These are phyloP conservation scores for Suhomyces panamericanus DNA, from an alignment of 1,139 yeast species.

Conservation along the genomic window DNA sequence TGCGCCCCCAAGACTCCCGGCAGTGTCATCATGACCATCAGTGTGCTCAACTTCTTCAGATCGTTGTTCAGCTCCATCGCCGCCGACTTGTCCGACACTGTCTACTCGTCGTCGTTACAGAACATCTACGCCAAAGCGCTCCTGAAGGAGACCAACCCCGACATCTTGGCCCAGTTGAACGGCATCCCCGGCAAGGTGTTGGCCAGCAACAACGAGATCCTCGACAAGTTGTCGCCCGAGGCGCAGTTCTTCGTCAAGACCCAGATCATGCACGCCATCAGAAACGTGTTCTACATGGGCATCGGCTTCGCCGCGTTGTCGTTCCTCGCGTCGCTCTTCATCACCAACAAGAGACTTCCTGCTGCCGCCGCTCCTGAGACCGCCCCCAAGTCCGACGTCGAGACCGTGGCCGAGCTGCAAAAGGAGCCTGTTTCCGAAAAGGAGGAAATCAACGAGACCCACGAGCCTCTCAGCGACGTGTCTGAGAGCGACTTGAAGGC, in stretches of 20 bases:
- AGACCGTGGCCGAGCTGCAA: not conserved
- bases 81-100: constrained; percentile 35
- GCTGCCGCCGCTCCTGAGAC: not conserved
- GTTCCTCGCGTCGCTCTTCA: constrained; percentile 5
- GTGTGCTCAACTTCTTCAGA: constrained; percentile 33
- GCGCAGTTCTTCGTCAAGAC: constrained; percentile 28
- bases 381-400: not conserved
- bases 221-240: constrained; percentile 25
- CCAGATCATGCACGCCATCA: constrained; percentile 32
- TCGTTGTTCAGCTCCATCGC: constrained; percentile 35
- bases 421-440: not conserved
- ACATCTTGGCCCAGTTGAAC: constrained; percentile 5
- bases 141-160: constrained; percentile 15
- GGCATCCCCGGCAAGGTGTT: constrained; percentile 1
- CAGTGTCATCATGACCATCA: constrained; percentile 37
- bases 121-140: constrained; percentile 18
- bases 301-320: constrained; percentile 7
- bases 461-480: constrained; percentile 1
- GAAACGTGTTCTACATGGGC: constrained; percentile 35
- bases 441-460: not conserved
- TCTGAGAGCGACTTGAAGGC: not conserved
- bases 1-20: constrained; percentile 41
- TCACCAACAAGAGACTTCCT: constrained; percentile 12
- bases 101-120: constrained; percentile 32
- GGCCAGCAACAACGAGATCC: constrained; percentile 9